Base-by-base conservation (phyloP, 148 eudicot genomes). In the Amaranthus palmeri region DNA sequence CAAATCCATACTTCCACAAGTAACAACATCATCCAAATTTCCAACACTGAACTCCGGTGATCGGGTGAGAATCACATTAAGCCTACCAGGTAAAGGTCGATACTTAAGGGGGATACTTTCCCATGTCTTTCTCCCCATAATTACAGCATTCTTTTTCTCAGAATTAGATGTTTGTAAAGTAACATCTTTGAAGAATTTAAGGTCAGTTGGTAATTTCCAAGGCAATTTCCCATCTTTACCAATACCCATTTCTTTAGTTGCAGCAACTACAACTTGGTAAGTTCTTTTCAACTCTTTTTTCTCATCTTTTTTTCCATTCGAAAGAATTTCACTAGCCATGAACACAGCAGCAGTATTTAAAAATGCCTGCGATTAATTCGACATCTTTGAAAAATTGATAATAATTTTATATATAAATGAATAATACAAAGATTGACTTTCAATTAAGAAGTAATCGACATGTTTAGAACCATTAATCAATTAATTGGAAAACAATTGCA, bases 61-160 rank as follows among this genome's bases (percentile, higher is more conserved):
- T 62, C 89, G 93, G 69, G 93, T 91, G 14, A 95, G 81, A 69
- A 95, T 83, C 36, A 92, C 88, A 76, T 95, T 92, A 68, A 95
- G 89, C 71, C 97, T 90, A 60, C 97, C 92, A 44, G 92, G 86
- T 76, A 95, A 79, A 69, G 96, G 96, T 6, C 96, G 86, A 75
- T 69, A 65, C 83, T 79, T 76, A 10, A 70, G 57, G 8, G 97
- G 97, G 61, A 95, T 86, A 71, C 96, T 87, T 76, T 95, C 99
- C 99, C 99, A 95, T 45, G 99, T 95, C 84, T 95, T 95, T 74
- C 99, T 91, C 15, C 97, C 99, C 99, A 95, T 95, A 40, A 95
- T 73, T 49, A 92, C 90, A 40, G 97, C 99, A 83, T 95, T 95
- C 81, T 77, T 91, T 74, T 88, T 95, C 48, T 67, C 80, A 47